These are phyloP conservation scores for Flaveria robusta DNA, from an alignment of 129 eudicot species.

Conservation along the genomic window DNA sequence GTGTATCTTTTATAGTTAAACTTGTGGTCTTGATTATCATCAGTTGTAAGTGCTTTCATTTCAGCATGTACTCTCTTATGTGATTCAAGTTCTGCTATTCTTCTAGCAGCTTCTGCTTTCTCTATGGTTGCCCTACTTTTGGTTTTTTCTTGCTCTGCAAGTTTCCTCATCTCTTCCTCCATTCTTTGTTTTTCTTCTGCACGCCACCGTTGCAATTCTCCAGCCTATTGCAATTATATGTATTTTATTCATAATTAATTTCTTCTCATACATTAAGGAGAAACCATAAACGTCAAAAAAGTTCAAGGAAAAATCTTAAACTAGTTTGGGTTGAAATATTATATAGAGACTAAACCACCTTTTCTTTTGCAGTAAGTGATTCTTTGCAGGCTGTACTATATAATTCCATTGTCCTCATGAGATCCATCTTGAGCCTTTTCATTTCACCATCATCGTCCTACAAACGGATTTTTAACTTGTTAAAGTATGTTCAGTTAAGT, in stretches of 20 bases:
- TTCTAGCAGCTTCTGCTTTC: conserved; percentile 44
- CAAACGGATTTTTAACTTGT: not conserved
- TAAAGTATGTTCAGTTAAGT: not conserved
- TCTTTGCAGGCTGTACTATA: conserved; percentile 57
- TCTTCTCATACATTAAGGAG: too few species aligned
- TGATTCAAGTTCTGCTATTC: conserved; percentile 43
- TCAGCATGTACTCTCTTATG: conserved; percentile 43
- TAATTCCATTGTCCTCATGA: conserved; percentile 52
- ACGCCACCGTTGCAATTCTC: conserved; percentile 64
- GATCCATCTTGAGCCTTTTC: conserved; percentile 60
- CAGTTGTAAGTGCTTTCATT: conserved; percentile 34
- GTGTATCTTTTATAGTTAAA: conserved; percentile 59
- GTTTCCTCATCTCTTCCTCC: conserved; percentile 44
- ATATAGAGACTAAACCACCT: conserved; percentile 28
- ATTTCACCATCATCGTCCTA: conserved; percentile 45
- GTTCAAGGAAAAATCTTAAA: too few species aligned
- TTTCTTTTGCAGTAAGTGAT: conserved; percentile 54
- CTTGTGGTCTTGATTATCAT: conserved; percentile 5
- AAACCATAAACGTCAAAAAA: too few species aligned
- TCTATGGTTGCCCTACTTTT: conserved; percentile 42
- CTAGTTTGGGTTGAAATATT: too few species aligned
- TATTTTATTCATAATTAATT: too few species aligned
- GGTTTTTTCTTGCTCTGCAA: conserved; percentile 37
- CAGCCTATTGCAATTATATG: conserved; percentile 38
- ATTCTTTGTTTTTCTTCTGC: conserved; percentile 13